Conservation (phyloP, 1,284 basidiomycete species). For the Cryptococcus amylolentus region DNA sequence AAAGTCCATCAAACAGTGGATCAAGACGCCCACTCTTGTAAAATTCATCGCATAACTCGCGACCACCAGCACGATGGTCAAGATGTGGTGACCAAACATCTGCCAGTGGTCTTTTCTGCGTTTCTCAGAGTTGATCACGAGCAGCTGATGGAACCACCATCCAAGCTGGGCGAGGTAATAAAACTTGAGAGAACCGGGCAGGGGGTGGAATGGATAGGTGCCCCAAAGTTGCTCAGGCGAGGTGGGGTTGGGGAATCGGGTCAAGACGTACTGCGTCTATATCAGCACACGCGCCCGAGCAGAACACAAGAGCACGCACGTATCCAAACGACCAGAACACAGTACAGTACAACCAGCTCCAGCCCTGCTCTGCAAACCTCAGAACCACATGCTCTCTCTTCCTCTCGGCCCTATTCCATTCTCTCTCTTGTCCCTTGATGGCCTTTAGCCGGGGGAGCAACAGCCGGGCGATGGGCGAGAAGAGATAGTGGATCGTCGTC, state of each 20-base stretch:
- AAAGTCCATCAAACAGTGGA: slow-evolving; percentile 89
- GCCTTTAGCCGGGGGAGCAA: slow-evolving; percentile 52
- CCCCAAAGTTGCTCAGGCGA: slow-evolving; percentile 71
- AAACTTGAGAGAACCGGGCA: slow-evolving; percentile 76
- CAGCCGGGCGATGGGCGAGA: slow-evolving; percentile 73
- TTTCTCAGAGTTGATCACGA: slow-evolving; percentile 91
- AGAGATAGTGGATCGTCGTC: slow-evolving; percentile 63
- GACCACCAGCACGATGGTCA: slow-evolving; percentile 76
- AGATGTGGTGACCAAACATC: slow-evolving; percentile 94
- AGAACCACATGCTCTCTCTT: slow-evolving; percentile 63
- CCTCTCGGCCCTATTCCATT: slow-evolving; percentile 32
- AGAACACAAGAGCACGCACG: slow-evolving; percentile 57
- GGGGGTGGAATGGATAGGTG: slow-evolving; percentile 73
- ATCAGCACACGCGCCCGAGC: neutral
- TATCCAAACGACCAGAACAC: slow-evolving; percentile 73
- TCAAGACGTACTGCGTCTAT: neutral
- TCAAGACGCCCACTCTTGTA: slow-evolving; percentile 80
- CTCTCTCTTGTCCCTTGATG: slow-evolving; percentile 8
- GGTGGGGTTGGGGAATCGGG: slow-evolving; percentile 66
- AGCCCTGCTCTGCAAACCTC: slow-evolving; percentile 93
- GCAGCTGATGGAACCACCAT: slow-evolving; percentile 87
- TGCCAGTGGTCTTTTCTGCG: slow-evolving; percentile 87
- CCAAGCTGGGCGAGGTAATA: slow-evolving; percentile 91
- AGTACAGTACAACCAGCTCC: slow-evolving; percentile 77
- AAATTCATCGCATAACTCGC: slow-evolving; percentile 77